Base-by-base conservation (phyloP, 768 basidiomycete genomes). In the Russula brevipes region DNA sequence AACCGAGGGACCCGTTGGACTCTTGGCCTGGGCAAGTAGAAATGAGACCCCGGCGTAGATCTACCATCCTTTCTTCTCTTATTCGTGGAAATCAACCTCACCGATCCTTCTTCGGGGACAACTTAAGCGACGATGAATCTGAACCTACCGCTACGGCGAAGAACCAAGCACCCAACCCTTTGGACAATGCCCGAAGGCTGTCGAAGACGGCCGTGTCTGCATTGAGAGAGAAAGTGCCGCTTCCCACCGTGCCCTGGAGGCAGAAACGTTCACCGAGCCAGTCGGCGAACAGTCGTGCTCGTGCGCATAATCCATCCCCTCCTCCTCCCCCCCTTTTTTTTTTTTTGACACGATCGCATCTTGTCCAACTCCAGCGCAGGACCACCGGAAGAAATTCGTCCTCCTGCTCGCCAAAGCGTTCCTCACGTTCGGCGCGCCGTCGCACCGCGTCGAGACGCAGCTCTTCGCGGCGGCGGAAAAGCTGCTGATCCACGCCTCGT, bases 371-470 rank as follows among this genome's bases (percentile, higher is more conserved):
- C 12, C 46, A 67, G 66, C 54, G 36, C 36, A 51, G 39, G 55
- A 44, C 41, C 44, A 53, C 6, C 72, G 80, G 35, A 80, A 80
- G 64, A 85, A 87, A 58, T 97, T 97, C 76, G 80, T 97, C 54
- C 77, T 95, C 69, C 87, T 87, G 71, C 82, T 97, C 31, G 91
- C 92, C 2, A 89, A 91, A 72, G 90, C 91, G 11, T 81, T 98
- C 61, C 83, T 98, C 72, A 81, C 86, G n/a, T 95, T 91, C 72
- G 94, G 94, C 19, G 90, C 94, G n/a, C 94, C 94, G 1, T 93
- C 92, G 24, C 95, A 97, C 73, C 82, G 95, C 19, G 88, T 95
- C 66, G 93, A 96, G 75, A 86, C 91, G 1, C 94, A 95, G 72
- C 82, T 98, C 45, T 80, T 81, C 62, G 84, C 89, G 4, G 92